Base-by-base conservation (phyloP, 148 eudicot species). In the Diospyros kaki region DNA sequence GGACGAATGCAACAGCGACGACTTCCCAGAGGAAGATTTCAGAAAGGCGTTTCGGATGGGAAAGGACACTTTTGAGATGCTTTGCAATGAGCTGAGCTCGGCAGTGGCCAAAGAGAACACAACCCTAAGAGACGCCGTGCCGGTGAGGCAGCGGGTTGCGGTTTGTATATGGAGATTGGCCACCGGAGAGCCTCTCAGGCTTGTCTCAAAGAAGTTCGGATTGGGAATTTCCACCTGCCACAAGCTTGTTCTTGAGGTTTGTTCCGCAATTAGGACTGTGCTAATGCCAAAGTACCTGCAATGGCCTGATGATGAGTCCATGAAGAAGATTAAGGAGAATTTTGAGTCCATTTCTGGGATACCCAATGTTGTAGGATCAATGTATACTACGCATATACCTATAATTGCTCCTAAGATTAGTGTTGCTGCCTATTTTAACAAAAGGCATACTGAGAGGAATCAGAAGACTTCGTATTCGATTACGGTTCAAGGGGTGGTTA, bases 221-320 rank as follows among this genome's bases (percentile, higher is more conserved):
- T 85, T 93, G 58, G 98, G 98, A 3, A 89, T 93, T 18, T 93
- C 98, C 9, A 93, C 98, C 13, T 93, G 98, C 60, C 98, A 93
- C 75, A 90, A 93, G 83, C 87, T 93, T 67, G 96, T 93, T 44
- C 83, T 93, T 52, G 98, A 93, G 76, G 98, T 93, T 64, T 93
- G 98, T 76, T 75, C 87, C 1, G 98, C 98, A 1, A 93, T 93
- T 2, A 82, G 85, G 77, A 86, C 84, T 40, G 98, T 93, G 17
- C 81, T 93, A 66, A 93, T 93, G 98, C 96, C 96, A 0, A 90
- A 85, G 75, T 90, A 89, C 43, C 66, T 93, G 0, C 86, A 87
- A 56, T 93, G 98, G 98, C 98, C 98, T 0, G 86, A 84, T 66
- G 90, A 89, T 51, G 89, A 80, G 0, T 52, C 84, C 12, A 5